These are phyloP conservation scores for Simmondsia chinensis DNA, from an alignment of 148 eudicot species.

Conservation along the genomic window DNA sequence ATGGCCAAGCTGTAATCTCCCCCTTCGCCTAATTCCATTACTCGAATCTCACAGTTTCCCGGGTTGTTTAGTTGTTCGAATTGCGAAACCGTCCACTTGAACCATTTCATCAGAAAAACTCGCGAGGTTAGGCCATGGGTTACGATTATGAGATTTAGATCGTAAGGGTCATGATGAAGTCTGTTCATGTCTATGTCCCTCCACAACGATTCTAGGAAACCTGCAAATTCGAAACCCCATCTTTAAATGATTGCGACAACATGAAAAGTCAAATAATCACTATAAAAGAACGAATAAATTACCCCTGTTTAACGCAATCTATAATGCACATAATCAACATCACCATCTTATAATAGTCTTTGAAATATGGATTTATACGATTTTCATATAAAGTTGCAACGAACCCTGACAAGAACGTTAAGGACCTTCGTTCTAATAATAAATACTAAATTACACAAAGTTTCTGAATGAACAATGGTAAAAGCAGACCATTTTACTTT, in stretches of 20 bases:
- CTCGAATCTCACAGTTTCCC: conserved; percentile 55
- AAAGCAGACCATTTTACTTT: no score
- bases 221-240: conserved; percentile 31
- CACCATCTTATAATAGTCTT: no score
- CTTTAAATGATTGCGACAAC: background rate
- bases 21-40: conserved; percentile 59
- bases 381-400: no score
- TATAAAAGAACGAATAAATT: no score
- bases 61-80: conserved; percentile 64
- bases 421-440: no score
- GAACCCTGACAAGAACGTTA: no score
- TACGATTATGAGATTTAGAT: conserved; percentile 65
- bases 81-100: conserved; percentile 90
- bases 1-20: conserved; percentile 91
- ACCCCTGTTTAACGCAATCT: no score
- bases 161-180: conserved; percentile 45
- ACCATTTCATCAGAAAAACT: conserved; percentile 85
- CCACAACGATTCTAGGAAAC: conserved; percentile 90
- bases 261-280: background rate
- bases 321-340: no score
- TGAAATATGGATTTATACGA: no score
- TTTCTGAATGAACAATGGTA: no score
- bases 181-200: conserved; percentile 90
- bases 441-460: no score
- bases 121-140: conserved; percentile 78